Evolutionary conservation across 345 rosid genomes (phyloP), one percentile per base, ranked within the genome.

Genomic region (Aquilaria yunnanensis): DNA sequence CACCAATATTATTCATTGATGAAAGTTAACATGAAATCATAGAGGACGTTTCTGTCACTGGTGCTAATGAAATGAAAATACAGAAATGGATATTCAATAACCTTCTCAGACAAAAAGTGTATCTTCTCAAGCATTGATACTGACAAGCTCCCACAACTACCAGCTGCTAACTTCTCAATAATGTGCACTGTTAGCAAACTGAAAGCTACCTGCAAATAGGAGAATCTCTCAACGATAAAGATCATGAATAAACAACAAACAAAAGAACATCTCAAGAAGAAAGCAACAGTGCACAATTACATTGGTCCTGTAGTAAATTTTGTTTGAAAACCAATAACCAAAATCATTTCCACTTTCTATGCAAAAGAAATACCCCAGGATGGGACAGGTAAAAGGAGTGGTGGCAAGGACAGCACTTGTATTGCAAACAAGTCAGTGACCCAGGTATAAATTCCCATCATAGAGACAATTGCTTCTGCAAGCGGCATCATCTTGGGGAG

Each of bases 141-240:
- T 46, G 92, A 88, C 74, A 90, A 70, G 70, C 86, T 71, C 71
- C 96, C 99, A 12, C 74, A 55, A 60, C 83, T 74, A 60, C 86
- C 80, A 46, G 80, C 59, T 56, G 77, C 81, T 76, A 88, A 64
- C 71, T 85, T 88, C 60, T 63, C 81, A 76, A 90, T 90, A 60
- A 82, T 71, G 73, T 86, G 88, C 70, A 86, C 92, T 23, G 69
- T 54, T 50, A 86, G 81, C 72, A 84, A 76, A 75, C 83, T 80
- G 43, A 84, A 70, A 56, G 96, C 89, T 37, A 85, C 86, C 99
- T 94, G 88, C 59, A 75, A 57, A 66, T 56, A 46, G 47, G 55
- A 55, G 34, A 14, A 56, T 54, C 41, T n/a, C 31, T 14, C 14
- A 34, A 33, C 57, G n/a, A 3, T 6, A 51, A 34, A 46, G 33